These are phyloP conservation scores for Cladophialophora carrionii DNA, from an alignment of 2,329 filamentous ascomycete species.

Conservation along the genomic window DNA sequence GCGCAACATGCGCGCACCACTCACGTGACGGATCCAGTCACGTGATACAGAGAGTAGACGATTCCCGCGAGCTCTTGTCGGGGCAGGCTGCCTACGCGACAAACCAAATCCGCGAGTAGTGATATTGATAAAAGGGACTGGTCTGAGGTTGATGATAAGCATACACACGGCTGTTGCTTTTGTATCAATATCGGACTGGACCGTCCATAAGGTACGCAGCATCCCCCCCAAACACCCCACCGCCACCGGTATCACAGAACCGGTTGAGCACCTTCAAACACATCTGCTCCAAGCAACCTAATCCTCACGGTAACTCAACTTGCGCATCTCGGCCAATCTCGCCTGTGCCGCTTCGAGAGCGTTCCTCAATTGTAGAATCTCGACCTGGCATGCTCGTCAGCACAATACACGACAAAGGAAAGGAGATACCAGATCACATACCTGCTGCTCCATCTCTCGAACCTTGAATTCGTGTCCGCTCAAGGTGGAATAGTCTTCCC, in stretches of 20 bases:
- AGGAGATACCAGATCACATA: slow-evolving; percentile 52
- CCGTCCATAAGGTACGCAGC: not conserved
- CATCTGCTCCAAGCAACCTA: slow-evolving; percentile 30
- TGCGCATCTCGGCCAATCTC: slow-evolving; percentile 93
- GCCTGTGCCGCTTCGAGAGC: slow-evolving; percentile 75
- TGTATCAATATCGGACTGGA: not conserved
- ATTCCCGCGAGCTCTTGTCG: too few species aligned
- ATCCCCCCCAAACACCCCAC: not conserved
- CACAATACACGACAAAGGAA: not conserved
- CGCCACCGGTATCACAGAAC: not conserved
- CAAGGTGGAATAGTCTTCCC: slow-evolving; percentile 83
- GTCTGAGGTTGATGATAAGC: not conserved
- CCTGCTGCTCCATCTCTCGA: slow-evolving; percentile 98
- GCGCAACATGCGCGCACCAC: not conserved
- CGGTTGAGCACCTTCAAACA: not conserved
- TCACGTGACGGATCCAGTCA: not conserved
- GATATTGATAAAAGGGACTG: not conserved
- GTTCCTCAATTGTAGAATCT: slow-evolving; percentile 96
- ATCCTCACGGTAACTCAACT: slow-evolving; percentile 90
- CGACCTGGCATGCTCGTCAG: slow-evolving; percentile 65
- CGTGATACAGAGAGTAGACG: not conserved
- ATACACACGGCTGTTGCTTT: not conserved
- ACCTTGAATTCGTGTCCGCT: slow-evolving; percentile 98
- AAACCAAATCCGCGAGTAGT: not conserved
- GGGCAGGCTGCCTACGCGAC: not conserved